Conservation (phyloP, 2,329 filamentous ascomycete species). For the Gremmenia infestans region DNA sequence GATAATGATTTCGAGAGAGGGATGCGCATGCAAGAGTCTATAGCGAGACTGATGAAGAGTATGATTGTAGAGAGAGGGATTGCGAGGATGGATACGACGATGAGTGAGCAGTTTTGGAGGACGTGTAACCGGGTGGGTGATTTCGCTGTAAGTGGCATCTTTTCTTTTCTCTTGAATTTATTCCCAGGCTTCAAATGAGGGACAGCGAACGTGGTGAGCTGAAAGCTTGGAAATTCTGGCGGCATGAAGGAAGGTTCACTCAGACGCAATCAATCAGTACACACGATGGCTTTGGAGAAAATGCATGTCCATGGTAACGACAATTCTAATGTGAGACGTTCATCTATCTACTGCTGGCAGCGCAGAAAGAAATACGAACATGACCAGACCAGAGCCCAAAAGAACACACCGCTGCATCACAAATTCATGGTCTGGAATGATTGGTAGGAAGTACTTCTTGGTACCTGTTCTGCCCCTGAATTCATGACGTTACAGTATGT, state of each 20-base stretch:
- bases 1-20: neutral
- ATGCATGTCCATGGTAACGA: too few species aligned
- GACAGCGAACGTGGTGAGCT: too few species aligned
- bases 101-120: slow-evolving; percentile 42
- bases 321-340: too few species aligned
- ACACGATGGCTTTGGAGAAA: too few species aligned
- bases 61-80: slow-evolving; percentile 10
- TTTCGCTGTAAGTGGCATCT: slow-evolving; percentile 14
- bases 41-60: slow-evolving; percentile 5
- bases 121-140: slow-evolving; percentile 32
- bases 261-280: too few species aligned
- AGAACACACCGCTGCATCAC: neutral
- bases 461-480: neutral
- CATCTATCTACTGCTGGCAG: too few species aligned
- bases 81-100: slow-evolving; percentile 21
- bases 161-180: neutral
- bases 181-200: too few species aligned
- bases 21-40: neutral
- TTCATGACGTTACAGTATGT: too few species aligned
- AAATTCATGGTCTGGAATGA: neutral
- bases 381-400: neutral
- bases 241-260: too few species aligned
- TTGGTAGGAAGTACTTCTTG: neutral
- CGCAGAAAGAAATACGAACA: neutral
- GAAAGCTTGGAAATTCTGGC: too few species aligned